phyloP scores from a whole-genome alignment of 1,139 yeast genomes.

The Kluyveromyces marxianus region DNA sequence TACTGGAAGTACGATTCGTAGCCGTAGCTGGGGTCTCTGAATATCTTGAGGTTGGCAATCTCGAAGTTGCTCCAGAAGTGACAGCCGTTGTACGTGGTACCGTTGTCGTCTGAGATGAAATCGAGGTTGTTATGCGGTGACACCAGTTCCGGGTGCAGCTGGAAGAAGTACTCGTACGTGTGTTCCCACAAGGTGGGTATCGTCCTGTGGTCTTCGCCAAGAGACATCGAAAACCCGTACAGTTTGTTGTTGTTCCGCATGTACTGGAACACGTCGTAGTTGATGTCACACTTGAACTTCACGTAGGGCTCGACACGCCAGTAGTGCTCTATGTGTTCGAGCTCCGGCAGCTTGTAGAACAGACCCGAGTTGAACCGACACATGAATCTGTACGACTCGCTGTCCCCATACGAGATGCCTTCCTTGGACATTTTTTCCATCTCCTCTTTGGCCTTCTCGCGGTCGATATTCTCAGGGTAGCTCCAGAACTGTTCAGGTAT shows the following conservation, averaged over 20 bases:
- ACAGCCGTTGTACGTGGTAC: slow-evolving; percentile 62
- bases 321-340: slow-evolving; percentile 70
- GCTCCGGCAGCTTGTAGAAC: slow-evolving; percentile 66
- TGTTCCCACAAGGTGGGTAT: slow-evolving; percentile 72
- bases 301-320: slow-evolving; percentile 95
- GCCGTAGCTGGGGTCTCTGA: slow-evolving; percentile 41
- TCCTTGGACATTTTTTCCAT: slow-evolving; percentile 16
- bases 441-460: neutral
- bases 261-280: slow-evolving; percentile 82
- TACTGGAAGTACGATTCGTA: slow-evolving; percentile 60
- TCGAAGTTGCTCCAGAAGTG: slow-evolving; percentile 96
- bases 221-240: slow-evolving; percentile 76
- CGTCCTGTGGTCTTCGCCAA: slow-evolving; percentile 68
- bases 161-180: slow-evolving; percentile 52
- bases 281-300: slow-evolving; percentile 78
- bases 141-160: slow-evolving; percentile 32
- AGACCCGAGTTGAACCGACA: slow-evolving; percentile 71
- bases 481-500: slow-evolving; percentile 28
- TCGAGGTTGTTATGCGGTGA: slow-evolving; percentile 39
- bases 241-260: slow-evolving; percentile 64
- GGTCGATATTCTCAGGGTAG: slow-evolving; percentile 28
- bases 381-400: slow-evolving; percentile 65
- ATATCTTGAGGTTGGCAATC: slow-evolving; percentile 71
- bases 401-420: slow-evolving; percentile 67
- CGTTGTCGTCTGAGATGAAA: slow-evolving; percentile 23